These are phyloP conservation scores for Astrothelium macrocarpum DNA, from an alignment of 495 filamentous ascomycete species.

Conservation along the genomic window DNA sequence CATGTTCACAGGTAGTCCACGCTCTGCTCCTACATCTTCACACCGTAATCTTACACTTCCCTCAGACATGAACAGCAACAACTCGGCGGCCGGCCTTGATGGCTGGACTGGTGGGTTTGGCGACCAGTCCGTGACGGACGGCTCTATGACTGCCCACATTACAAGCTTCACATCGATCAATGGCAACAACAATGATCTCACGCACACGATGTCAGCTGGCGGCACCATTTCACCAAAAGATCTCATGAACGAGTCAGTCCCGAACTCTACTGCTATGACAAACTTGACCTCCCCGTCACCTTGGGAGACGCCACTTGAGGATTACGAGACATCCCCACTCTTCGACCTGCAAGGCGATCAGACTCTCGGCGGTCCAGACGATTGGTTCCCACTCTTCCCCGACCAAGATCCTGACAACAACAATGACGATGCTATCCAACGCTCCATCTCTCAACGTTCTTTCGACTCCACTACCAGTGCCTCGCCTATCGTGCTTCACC, in stretches of 20 bases:
- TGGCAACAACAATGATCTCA: slow-evolving; percentile 16
- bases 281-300: slow-evolving; percentile 75
- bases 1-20: slow-evolving; percentile 22
- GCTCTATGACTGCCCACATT: neutral
- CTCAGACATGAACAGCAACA: slow-evolving; percentile 21
- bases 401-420: slow-evolving; percentile 32
- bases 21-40: neutral
- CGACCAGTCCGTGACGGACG: neutral
- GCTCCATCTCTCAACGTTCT: slow-evolving; percentile 15
- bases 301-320: slow-evolving; percentile 62
- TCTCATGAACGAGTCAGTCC: slow-evolving; percentile 67
- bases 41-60: slow-evolving; percentile 9
- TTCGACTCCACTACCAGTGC: slow-evolving; percentile 12
- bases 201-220: neutral
- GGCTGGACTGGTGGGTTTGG: neutral
- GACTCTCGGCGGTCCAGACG: slow-evolving; percentile 13
- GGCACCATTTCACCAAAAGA: slow-evolving; percentile 83
- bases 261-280: slow-evolving; percentile 74
- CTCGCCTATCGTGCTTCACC: slow-evolving; percentile 19
- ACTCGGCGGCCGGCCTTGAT: slow-evolving; percentile 6
- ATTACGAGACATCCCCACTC: slow-evolving; percentile 72
- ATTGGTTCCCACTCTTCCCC: slow-evolving; percentile 24
- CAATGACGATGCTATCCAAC: slow-evolving; percentile 35
- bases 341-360: slow-evolving; percentile 39
- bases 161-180: slow-evolving; percentile 31